Base-by-base conservation (phyloP, 202 grass and related monocot species). In the Eragrostis tef region DNA sequence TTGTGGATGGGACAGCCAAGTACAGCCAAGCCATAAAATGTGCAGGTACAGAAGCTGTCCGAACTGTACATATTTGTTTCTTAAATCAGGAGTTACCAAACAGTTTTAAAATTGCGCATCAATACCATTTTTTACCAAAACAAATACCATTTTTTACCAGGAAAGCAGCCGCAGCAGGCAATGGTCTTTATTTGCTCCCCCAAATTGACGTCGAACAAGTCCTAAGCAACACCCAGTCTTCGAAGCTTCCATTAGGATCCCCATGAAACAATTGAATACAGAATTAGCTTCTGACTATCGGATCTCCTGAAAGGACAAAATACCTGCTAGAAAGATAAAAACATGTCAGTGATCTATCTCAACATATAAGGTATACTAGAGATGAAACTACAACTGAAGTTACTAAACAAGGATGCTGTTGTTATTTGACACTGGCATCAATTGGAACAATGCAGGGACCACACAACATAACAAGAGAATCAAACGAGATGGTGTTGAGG, bases 131-230 rank as follows among this genome's bases (percentile, higher is more conserved):
- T 71, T n/a, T 77, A 58, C 54, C 15, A 73, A n/a, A n/a, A n/a
- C n/a, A n/a, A 64, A 17, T 85, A 81, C 64, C 26, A 64, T 17
- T 54, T 71, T 71, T n/a, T 77, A 58, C 54, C 15, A 73, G 74
- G 61, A 62, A 15, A 53, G 22, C 25, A 64, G 61, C 62, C 20
- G 69, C 22, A 7, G 70, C 41, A 34, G 44, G 63, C 21, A 84
- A 62, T 50, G 39, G 72, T 66, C 44, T 66, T 58, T 46, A 44
- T 85, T 89, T 67, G 46, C 12, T 66, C 58, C 73, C 29, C 20
- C 2, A 67, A 34, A 64, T 69, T 47, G 42, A 45, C 47, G 49
- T 72, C 58, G 2, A 66, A 77, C 24, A 53, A 17, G 22, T 71
- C 44, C 39, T 42, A n/a, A 78, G 13, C 27, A 72, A 58, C 19